Evolutionary conservation across 768 basidiomycete genomes (phyloP), one percentile per base, ranked within the genome.

Genomic region (Antrodiella citrinella): DNA sequence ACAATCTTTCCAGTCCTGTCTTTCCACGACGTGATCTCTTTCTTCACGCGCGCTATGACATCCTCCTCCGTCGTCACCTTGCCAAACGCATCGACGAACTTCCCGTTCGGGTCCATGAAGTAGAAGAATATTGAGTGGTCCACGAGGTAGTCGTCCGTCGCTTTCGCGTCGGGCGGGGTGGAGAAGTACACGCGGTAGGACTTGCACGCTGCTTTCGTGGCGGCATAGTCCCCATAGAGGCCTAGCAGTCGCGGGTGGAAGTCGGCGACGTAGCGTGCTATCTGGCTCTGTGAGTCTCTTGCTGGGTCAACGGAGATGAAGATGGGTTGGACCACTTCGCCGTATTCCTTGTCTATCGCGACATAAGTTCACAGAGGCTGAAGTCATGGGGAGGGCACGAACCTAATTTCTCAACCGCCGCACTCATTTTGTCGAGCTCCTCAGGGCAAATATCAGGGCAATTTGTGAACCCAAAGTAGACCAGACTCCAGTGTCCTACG

Each of bases 361-460:
- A 40, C 4, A 30, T 30, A 39, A 26, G 4, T 38, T 43, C 24
- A 52, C 23, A 38, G 23, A 46, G 47, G 48, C 44, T 35, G 26
- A 44, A 2, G 26, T 10, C 25, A 30, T 41, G 40, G 26, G 25
- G 15, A 26, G 19, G 19, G 40, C 22, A 65, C 86, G 53, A 56
- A 91, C 92, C 84, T 48, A 91, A 71, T 44, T 73, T 67, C 25
- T 85, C 74, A 40, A 98, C 73, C 15, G 93, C 82, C 0, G 68
- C 73, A 11, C 86, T 82, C 71, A 97, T 81, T 72, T 98, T 98
- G 72, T 99, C 96, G 23, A 99, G 75, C 69, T 98, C 95, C 49
- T 94, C 90, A 1, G 96, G 96, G 63, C 96, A 99, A 48, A 99
- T 97, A 67, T 99, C 96, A 4, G 96, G 95, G 67, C 96, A 99